Base-by-base conservation (phyloP, 2,329 filamentous ascomycete species). In the Lachnellula hyalina region DNA sequence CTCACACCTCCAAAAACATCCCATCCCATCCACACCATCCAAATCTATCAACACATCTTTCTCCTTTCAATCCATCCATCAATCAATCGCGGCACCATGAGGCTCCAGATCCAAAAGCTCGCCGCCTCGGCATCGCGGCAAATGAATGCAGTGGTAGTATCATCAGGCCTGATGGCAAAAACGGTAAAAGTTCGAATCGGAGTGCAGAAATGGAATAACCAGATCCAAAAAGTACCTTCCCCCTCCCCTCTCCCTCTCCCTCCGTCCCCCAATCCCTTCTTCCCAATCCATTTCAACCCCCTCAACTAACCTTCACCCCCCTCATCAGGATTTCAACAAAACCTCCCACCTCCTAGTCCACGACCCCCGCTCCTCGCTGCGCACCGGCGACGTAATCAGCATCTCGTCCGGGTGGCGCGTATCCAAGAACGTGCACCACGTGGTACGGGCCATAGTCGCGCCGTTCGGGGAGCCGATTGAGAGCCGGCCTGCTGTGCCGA, bases 141-240 rank as follows among this genome's bases (percentile, higher is more conserved):
- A 46, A 61, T 67, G 19, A 67, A 63, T 47, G 68, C 67, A 59
- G 82, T 93, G 41, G 89, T 93, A 23, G 82, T 92, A 49, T 90
- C 87, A 42, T 84, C 88, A 6, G 89, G 89, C 19, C 78, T 85
- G 56, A 91, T 91, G 86, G 74, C 83, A 56, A 89, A 86, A 72
- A 91, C 88, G 2, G 87, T 91, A 54, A 91, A 89, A 72, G 89
- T 92, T 59, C 82, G 84, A 61, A 78, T 92, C 14, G 85, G 86
- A 50, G 81, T 79, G 14, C 82, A 85, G 68, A 80, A 82, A 68
- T 93, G 86, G 85, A 88, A 92, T 69, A 79, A 78, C 56, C 77
- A 80, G 59, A 80, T 93, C 52, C 79, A 84, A 68, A 93, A 93
- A 78, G 88, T 89, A 69, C 52, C 46, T 19, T 23, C 34, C 50